Evolutionary conservation across 441 rosid species (phyloP).

Genomic region (Eruca vesicaria): DNA sequence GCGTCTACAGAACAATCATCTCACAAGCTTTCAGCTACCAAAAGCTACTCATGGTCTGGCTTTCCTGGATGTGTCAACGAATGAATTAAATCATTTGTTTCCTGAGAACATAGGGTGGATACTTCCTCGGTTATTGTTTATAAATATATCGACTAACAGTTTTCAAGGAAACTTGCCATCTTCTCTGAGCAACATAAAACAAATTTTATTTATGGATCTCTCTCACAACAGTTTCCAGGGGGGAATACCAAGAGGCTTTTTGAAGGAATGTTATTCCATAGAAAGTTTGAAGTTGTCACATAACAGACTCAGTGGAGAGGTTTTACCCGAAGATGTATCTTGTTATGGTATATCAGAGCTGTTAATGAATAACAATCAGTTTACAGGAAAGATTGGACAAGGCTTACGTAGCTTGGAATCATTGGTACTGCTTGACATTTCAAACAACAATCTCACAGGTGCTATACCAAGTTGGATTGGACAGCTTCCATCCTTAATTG

Average conservation of each 20-base stretch:
- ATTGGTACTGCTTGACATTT: too few species aligned
- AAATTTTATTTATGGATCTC: not conserved
- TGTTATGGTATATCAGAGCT: not conserved
- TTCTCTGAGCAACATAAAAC: slow-evolving; percentile 3
- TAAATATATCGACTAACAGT: not conserved
- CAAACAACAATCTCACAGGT: too few species aligned
- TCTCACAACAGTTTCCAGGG: slow-evolving; percentile 18
- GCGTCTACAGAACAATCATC: not conserved
- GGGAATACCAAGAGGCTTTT: not conserved
- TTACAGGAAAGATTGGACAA: too few species aligned
- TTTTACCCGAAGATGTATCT: not conserved
- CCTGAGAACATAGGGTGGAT: not conserved
- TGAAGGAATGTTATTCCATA: not conserved
- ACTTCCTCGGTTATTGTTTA: not conserved
- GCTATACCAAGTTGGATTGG: too few species aligned
- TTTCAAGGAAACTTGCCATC: slow-evolving; percentile 6
- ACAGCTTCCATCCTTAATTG: too few species aligned
- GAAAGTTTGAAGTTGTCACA: not conserved
- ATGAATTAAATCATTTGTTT: not conserved
- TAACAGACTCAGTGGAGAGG: not conserved
- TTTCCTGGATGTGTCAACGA: not conserved
- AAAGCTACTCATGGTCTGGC: not conserved
- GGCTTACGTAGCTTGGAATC: too few species aligned
- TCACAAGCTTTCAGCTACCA: slow-evolving; percentile 1
- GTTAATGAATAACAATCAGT: not conserved